Base-by-base conservation (phyloP, 2,329 filamentous ascomycete species). In the Waltergamsia citrina region DNA sequence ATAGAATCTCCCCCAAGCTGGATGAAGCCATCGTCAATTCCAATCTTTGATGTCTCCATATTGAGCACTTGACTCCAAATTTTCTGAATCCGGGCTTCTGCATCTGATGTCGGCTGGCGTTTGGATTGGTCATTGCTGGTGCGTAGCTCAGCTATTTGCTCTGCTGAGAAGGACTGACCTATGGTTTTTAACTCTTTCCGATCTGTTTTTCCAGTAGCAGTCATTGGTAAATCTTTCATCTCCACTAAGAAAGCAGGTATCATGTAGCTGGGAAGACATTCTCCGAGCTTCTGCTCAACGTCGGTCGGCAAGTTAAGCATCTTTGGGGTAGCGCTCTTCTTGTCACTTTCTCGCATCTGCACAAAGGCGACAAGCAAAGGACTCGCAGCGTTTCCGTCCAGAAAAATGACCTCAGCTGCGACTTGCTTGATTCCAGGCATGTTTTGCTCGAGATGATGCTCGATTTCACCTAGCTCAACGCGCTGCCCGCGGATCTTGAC, bases 401-500 rank as follows among this genome's bases (percentile, higher is more conserved):
- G 22, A 10, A 26, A 9, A 18, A 34, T 26, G 22, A 27, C 22
- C 10, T 26, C 32, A n/a, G 32, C 32, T 12, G 28, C 32, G n/a
- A 17, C 15, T 17, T 27, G 22, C 11, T 11, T 19, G n/a, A 17
- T 12, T 5, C 16, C 12, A 19, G 23, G 29, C 12, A 32, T 12
- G 10, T 14, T 11, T 12, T 22, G 18, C 15, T 29, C 5, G 12
- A 27, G 41, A 29, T 53, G 67, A 53, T 45, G 82, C 21, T 53
- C 51, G 4, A 53, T 46, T 34, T 53, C 51, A 4, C 45, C 48
- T 2, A 70, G 54, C 49, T 69, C 77, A 35, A 74, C 57, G 29
- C 71, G 52, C 38, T 65, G 74, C 10, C 77, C 77, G 15, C 59
- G 10, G 76, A 51, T 48, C 78, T 78, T 34, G 75, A 62, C 44